Evolutionary conservation across 495 filamentous ascomycete species (phyloP).

Genomic region (Penicillium riverlandense): DNA sequence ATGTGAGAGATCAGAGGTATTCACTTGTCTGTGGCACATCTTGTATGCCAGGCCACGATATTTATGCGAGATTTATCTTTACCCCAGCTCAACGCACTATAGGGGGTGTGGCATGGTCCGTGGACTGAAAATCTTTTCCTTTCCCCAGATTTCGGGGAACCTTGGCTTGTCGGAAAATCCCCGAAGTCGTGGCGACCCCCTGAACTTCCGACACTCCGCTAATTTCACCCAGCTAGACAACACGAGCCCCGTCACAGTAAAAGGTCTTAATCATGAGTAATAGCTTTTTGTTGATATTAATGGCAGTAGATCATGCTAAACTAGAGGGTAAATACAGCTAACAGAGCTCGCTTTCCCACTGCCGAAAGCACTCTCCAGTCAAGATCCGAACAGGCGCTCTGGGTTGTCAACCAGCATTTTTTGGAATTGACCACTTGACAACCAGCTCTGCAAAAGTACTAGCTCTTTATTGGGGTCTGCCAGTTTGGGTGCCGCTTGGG

Average conservation of each 20-base stretch:
- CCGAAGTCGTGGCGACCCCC: too few relatives aligned
- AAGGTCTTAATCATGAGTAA: neutral
- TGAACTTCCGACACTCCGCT: neutral
- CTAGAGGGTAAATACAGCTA: neutral
- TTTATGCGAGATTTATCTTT: neutral
- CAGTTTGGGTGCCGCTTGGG: neutral
- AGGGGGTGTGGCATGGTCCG: neutral
- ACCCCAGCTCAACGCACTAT: neutral
- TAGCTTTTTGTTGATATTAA: neutral
- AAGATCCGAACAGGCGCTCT: constrained; percentile 3
- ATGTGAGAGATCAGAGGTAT: neutral
- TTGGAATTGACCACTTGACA: constrained; percentile 4
- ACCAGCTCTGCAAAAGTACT: constrained; percentile 2
- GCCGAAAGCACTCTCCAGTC: neutral
- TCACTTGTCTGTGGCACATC: neutral
- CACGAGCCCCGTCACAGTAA: too few relatives aligned
- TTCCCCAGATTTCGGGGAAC: neutral
- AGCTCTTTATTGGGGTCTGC: constrained; percentile 6
- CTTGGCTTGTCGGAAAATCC: constrained; percentile 4
- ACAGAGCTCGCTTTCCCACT: neutral
- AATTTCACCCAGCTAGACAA: too few relatives aligned
- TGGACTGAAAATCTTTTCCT: neutral
- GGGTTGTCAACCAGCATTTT: constrained; percentile 10
- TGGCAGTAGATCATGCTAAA: neutral
- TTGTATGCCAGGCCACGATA: neutral